phyloP scores from a whole-genome alignment of 2,329 filamentous ascomycete genomes.

The Sporothrix euskadiensis region DNA sequence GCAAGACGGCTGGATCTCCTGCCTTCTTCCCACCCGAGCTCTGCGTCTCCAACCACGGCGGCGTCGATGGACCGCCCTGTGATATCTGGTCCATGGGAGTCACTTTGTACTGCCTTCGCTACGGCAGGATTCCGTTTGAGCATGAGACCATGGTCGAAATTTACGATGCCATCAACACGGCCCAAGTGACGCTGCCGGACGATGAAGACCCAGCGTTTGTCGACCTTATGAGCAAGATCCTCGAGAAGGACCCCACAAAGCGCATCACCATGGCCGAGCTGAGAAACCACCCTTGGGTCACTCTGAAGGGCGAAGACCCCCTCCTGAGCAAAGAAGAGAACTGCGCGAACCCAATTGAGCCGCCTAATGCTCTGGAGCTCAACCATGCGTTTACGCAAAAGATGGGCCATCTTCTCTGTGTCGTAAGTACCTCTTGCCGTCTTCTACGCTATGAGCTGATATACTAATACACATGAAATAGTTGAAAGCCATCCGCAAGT shows the following conservation, averaged over 20 bases:
- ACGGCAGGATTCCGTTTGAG: conserved; percentile 85
- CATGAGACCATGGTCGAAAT: conserved; percentile 77
- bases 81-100: conserved; percentile 99
- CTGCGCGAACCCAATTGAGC: conserved; percentile 74
- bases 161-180: conserved; percentile 81
- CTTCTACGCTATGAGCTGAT: neutral
- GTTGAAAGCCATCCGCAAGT: conserved; percentile 89
- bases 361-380: conserved; percentile 86
- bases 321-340: conserved; percentile 84
- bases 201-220: conserved; percentile 68
- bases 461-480: conserved; percentile 38
- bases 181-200: conserved; percentile 62
- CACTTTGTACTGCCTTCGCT: conserved; percentile 87
- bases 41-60: conserved; percentile 80
- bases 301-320: conserved; percentile 72
- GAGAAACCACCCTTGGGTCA: conserved; percentile 89
- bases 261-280: conserved; percentile 81
- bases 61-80: conserved; percentile 83
- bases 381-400: conserved; percentile 87
- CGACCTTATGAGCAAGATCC: conserved; percentile 69
- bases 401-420: conserved; percentile 80
- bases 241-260: conserved; percentile 83
- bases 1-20: conserved; percentile 90
- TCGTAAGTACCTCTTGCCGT: conserved; percentile 55
- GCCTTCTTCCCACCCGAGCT: conserved; percentile 93